Evolutionary conservation across 2,329 filamentous ascomycete species (phyloP), one percentile per base, ranked within the genome.

Genomic region (Ophiocordyceps camponoti-floridani): DNA sequence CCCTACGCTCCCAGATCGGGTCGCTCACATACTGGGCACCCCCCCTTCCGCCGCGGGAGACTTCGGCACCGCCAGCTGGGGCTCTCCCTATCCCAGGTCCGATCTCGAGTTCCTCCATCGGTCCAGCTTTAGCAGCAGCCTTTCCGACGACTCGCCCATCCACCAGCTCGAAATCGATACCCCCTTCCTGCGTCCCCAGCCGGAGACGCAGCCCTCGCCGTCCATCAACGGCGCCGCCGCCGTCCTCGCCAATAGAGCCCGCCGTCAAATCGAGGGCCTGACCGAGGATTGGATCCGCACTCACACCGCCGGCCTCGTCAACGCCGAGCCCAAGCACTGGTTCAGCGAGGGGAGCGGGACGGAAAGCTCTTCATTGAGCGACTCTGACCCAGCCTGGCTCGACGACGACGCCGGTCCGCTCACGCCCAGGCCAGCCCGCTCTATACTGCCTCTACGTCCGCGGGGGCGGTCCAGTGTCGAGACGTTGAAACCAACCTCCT

Each of bases 201-300:
- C 54, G 40, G 55, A 58, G 45, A 49, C 54, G 23, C 56, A 55
- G 44, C 48, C 57, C 38, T 50, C 60, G 44, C 48, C 57, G 38
- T 50, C 60, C 48, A 46, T 67, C 44, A 75, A 66, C 53, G 75
- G 74, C 23, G 72, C 75, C 9, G 76, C 75, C 27, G 72, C 74
- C 10, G 74, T 80, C 23, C 71, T 81, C 49, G 75, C 73, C 42
- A 80, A 79, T 53, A 70, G 77, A 51, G 77, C 69, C 43, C 64
- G 77, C 55, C 65, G 77, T 57, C 68, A 73, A 46, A 65, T 69
- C 14, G 67, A 69, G 51, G 77, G 80, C 47, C 72, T 88, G 45
- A 86, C 82, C 0, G 82, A 88, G 60, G 82, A 87, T 66, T 89
- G 84, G 84, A 86, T 91, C 51, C 81, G 83, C 48, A 82, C 84